Percentiles rank a stretch among this genome's conserved stretches.
These are phyloP conservation scores for Hyphopichia fennica DNA, from an alignment of 1,139 yeast species.

Conservation along the genomic window DNA sequence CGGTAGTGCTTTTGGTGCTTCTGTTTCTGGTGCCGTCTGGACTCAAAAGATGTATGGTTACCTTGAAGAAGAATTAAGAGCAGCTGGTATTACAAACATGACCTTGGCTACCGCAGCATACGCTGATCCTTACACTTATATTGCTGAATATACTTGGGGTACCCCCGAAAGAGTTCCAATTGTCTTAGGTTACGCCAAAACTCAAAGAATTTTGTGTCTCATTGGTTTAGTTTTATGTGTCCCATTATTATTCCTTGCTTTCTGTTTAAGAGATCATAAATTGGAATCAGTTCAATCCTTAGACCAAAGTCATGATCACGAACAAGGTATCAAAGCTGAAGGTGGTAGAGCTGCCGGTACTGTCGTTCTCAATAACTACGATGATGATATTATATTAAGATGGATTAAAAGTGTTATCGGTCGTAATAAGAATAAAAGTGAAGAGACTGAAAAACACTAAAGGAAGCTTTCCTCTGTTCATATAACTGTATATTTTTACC, in stretches of 20 bases:
- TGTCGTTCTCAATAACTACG: conserved; percentile 43
- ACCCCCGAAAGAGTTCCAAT: conserved; percentile 57
- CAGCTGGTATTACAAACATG: conserved; percentile 12
- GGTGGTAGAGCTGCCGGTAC: conserved; percentile 38
- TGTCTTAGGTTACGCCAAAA: conserved; percentile 57
- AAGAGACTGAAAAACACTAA: too few relatives aligned
- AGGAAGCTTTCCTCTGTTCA: too few relatives aligned
- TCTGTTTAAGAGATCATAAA: conserved; percentile 57
- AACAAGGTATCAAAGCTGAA: conserved; percentile 23
- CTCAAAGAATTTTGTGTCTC: conserved; percentile 58
- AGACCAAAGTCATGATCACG: conserved; percentile 23
- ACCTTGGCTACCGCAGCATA: conserved; percentile 50
- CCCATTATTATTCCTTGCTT: conserved; percentile 48
- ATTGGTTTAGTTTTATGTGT: conserved; percentile 58
- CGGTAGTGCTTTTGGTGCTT: conserved; percentile 57
- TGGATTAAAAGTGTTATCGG: not conserved
- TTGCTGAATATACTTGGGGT: conserved; percentile 54
- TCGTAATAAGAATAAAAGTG: too few relatives aligned
- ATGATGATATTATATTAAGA: conserved; percentile 25
- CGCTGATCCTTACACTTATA: conserved; percentile 50
- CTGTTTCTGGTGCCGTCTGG: conserved; percentile 69
- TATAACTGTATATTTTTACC: too few relatives aligned
- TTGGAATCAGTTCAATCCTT: conserved; percentile 42
- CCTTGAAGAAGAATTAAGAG: conserved; percentile 17
- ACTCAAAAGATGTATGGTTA: conserved; percentile 43